Conservation (phyloP, 805 yeast species). For the Cyberlindnera euphorbiae region DNA sequence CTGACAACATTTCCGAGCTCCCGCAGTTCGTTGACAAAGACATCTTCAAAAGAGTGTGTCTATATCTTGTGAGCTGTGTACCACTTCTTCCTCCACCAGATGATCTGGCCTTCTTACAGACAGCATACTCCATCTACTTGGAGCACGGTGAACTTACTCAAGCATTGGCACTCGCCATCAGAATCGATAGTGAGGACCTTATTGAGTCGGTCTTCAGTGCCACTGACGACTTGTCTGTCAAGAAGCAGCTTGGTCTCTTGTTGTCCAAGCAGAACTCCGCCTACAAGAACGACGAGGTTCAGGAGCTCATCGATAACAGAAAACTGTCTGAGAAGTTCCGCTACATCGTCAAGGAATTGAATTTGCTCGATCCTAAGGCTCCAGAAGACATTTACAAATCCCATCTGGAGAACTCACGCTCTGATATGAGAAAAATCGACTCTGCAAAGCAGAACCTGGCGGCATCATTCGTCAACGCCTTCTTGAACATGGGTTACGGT, state of each 20-base stretch:
- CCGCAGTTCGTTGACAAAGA: slow-evolving; percentile 80
- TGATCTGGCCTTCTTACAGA: slow-evolving; percentile 76
- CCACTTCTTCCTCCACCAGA: slow-evolving; percentile 95
- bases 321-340: slow-evolving; percentile 73
- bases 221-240: slow-evolving; percentile 65
- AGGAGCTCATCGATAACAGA: slow-evolving; percentile 78
- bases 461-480: slow-evolving; percentile 88
- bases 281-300: slow-evolving; percentile 70
- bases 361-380: slow-evolving; percentile 80
- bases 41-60: slow-evolving; percentile 84
- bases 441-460: slow-evolving; percentile 95
- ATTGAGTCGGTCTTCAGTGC: slow-evolving; percentile 79
- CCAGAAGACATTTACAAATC: slow-evolving; percentile 95
- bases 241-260: slow-evolving; percentile 88
- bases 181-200: slow-evolving; percentile 76
- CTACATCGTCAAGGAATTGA: slow-evolving; percentile 81
- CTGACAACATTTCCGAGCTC: slow-evolving; percentile 80
- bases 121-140: slow-evolving; percentile 83
- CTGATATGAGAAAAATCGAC: slow-evolving; percentile 58
- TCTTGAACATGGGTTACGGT: slow-evolving; percentile 88
- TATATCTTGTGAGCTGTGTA: slow-evolving; percentile 94
- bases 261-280: slow-evolving; percentile 83
- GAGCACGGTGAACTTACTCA: slow-evolving; percentile 78
- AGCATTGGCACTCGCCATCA: slow-evolving; percentile 84
- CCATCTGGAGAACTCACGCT: slow-evolving; percentile 71